Evolutionary conservation across 1,139 yeast species (phyloP), one percentile per base, ranked within the genome.

Genomic region (Oligophagozyma castellii): DNA sequence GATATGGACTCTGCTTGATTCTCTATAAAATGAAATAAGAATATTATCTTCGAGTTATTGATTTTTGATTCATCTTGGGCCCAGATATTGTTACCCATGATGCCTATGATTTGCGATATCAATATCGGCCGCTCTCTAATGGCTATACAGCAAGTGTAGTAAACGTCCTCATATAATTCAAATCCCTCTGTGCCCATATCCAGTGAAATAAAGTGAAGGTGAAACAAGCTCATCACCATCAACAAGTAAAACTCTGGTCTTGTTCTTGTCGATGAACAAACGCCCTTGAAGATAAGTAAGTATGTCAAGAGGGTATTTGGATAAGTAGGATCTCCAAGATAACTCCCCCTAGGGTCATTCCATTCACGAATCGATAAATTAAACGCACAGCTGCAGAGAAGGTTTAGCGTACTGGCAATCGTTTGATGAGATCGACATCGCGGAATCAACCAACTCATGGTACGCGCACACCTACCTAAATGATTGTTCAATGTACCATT

Each of bases 161-260:
- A 39, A 13, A 44, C 40, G 18, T 37, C 38, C 23, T 45, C 47
- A 25, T 48, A 51, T 5, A 46, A 36, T 16, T 42, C 36, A 25
- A 51, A 49, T 2, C 50, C 55, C 5, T 28, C 30, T 2, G 35
- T 31, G 2, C 55, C 55, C 26, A 50, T 38, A 30, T 47, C 51
- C 3, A 33, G 28, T 3, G 45, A 35, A 16, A 51, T 45, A 24
- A 46, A 49, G 29, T 44, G 38, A 12, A 43, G 22, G 26, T 38
- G 29, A 28, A 34, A 46, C 8, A 51, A 28, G 10, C 39, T 35
- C 19, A 38, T 28, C 2, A 44, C 20, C 11, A 36, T 35, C 22
- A 37, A 40, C 7, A 28, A 28, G 23, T 36, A 38, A 41, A 38
- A 21, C 5, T 16, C 12, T 5, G 39, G 32, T 3, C 33, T 27